phyloP scores from a whole-genome alignment of 352 stramenopile genomes.

The Thalassiosira exigua region DNA sequence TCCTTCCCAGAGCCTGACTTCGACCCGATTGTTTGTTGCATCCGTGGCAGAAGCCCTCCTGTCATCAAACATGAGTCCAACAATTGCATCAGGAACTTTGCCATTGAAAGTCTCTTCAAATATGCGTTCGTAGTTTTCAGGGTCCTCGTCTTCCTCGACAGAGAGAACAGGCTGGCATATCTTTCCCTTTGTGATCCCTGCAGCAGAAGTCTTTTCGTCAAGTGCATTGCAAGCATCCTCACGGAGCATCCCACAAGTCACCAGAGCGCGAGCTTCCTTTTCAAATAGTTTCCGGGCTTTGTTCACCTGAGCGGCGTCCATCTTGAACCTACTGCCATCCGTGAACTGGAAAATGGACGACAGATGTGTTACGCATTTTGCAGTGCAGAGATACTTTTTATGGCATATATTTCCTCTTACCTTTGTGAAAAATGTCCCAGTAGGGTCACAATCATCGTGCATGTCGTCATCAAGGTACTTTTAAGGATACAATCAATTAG shows the following conservation, averaged over 20 bases:
- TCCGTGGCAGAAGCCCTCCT: not conserved
- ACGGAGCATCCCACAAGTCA: constrained; percentile 21
- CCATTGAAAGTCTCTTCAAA: not conserved
- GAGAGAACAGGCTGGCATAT: constrained; percentile 7
- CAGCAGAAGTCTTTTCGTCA: constrained; percentile 16
- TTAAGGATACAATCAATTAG: no score
- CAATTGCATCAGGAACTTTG: not conserved
- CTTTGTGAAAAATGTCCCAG: constrained; percentile 20
- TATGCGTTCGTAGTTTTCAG: not conserved
- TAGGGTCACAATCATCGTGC: constrained; percentile 23
- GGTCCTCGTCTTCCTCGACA: not conserved
- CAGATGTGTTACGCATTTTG: no score
- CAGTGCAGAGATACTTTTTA: no score
- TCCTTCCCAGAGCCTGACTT: constrained; percentile 23
- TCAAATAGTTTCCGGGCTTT: constrained; percentile 25
- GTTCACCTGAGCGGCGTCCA: constrained; percentile 20
- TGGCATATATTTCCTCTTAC: no score
- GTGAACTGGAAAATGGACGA: no score
- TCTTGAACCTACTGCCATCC: constrained; percentile 24
- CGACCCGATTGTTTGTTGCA: constrained; percentile 20
- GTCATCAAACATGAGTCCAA: not conserved
- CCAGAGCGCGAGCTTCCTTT: constrained; percentile 10
- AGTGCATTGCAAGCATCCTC: constrained; percentile 19
- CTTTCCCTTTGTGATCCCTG: constrained; percentile 11
- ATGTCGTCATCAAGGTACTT: constrained; percentile 26